Base-by-base conservation (phyloP, 768 basidiomycete genomes). In the Jaapia argillacea region DNA sequence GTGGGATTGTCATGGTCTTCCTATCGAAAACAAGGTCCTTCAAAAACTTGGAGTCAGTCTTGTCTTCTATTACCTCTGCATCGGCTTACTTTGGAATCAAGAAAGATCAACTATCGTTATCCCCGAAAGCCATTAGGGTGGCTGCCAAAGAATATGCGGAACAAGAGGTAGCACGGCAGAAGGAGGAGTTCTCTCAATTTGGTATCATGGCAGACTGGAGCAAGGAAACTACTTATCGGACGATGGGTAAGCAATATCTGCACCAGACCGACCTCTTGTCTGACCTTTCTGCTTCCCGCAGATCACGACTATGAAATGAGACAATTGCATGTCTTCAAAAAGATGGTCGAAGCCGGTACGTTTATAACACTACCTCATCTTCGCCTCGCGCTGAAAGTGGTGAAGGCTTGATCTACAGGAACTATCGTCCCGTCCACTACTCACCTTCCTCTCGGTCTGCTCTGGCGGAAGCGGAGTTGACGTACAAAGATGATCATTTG, bases 1-100 rank as follows among this genome's bases (percentile, higher is more conserved):
- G 6, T 99, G 91, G 90, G 94, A 99, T 55, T 98, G 94, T 54
- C 94, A 99, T 58, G 94, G 94, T 4, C 76, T 97, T 10, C 94
- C 94, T 0, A 97, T 98, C 48, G 94, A 98, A 59, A 89, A 90
- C 51, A 97, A 96, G 55, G 87, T 92, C 0, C 65, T 99, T 26
- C 69, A 83, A 47, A 74, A 83, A 20, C 68, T 94, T 22, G 72
- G 76, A 44, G 87, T 87, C 55, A 43, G 75, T 50, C 21, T 14
- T 45, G n/a, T 21, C 16, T 18, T 41, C 31, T 41, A 31, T 23
- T 20, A 4, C 26, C 38, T 55, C 22, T 12, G 18, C 22, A 36
- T 14, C 27, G 4, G 18, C 35, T 41, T 25, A 18, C 18, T 10
- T 40, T 40, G 18, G 49, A 16, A 42, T 28, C 22, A 56, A 82